Base-by-base conservation (phyloP, 345 rosid species). In the Turritis glabra region DNA sequence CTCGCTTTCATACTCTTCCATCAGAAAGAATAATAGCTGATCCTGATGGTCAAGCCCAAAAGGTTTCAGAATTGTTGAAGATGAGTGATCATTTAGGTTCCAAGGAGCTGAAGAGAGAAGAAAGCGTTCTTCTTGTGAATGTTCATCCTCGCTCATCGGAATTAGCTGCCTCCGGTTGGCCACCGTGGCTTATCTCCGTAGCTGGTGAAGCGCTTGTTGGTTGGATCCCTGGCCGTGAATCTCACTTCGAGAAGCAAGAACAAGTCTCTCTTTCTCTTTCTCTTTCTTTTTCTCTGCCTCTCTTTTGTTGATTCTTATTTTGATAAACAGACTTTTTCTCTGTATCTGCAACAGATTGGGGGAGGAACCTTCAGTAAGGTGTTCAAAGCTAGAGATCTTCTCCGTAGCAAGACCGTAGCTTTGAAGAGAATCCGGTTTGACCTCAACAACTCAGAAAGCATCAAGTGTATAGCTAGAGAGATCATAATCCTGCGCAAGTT, bases 311-410 rank as follows among this genome's bases (percentile, higher is more conserved):
- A 41, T 61, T 69, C 51, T 44, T 33, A 12, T 52, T 32, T 32
- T 62, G 15, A 69, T 41, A 8, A 51, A 40, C 7, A 32, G 3
- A 8, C 19, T 33, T 73, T 17, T 46, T 33, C 15, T 46, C 22
- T 75, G 56, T 60, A 15, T 59, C 37, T 67, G 46, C 18, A 84
- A 86, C 92, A 91, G 98, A 91, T 94, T 82, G 98, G 98, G 10
- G 89, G 89, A 82, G 98, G 96, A 85, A 93, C 96, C 43, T 91
- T 89, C 61, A 94, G 97, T 65, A 89, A 80, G 43, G 98, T 94
- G 62, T 94, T 84, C 82, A 88, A 84, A 85, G 96, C 95, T 6
- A 86, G 85, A 23, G 98, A 94, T 79, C 69, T 88, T 44, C 33
- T 81, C 74, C 62, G 77, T 19, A 66, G 85, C 77, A 91, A 88